Evolutionary conservation across 306 rosid species (phyloP).

Genomic region (Boehmeria nivea): DNA sequence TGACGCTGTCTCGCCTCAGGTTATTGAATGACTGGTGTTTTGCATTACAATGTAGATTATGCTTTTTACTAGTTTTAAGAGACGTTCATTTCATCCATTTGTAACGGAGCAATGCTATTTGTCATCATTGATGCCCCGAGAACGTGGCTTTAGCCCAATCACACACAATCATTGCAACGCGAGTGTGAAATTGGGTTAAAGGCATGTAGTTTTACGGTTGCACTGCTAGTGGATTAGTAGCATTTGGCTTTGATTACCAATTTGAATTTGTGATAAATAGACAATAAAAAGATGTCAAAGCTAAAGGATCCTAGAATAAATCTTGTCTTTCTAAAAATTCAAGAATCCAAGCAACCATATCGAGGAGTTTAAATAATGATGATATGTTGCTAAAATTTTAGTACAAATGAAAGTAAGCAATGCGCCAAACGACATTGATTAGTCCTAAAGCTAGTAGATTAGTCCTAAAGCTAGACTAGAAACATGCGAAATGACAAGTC

Average conservation of each 20-base stretch:
- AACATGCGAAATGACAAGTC: no score
- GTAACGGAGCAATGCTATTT: not conserved
- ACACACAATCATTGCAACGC: not conserved
- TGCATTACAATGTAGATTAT: slow-evolving; percentile 9
- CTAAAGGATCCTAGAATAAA: no score
- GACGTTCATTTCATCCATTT: not conserved
- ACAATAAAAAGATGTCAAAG: no score
- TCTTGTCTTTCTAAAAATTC: no score
- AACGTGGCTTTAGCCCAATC: slow-evolving; percentile 8
- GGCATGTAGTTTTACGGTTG: not conserved
- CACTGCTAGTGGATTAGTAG: not conserved
- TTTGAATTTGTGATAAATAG: no score
- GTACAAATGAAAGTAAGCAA: no score
- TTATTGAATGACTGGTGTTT: slow-evolving; percentile 33
- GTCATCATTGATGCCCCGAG: not conserved
- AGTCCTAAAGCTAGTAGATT: no score
- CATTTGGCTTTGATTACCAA: not conserved
- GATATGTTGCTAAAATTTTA: no score
- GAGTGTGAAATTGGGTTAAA: slow-evolving; percentile 10
- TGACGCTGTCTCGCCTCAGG: slow-evolving; percentile 55
- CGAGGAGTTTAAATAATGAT: no score
- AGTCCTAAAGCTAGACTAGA: no score
- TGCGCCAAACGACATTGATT: no score
- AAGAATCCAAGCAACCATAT: no score
- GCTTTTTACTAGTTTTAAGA: slow-evolving; percentile 1